Evolutionary conservation across 192 early-diverging fungal species (phyloP).

Genomic region (Entomortierella lignicola): DNA sequence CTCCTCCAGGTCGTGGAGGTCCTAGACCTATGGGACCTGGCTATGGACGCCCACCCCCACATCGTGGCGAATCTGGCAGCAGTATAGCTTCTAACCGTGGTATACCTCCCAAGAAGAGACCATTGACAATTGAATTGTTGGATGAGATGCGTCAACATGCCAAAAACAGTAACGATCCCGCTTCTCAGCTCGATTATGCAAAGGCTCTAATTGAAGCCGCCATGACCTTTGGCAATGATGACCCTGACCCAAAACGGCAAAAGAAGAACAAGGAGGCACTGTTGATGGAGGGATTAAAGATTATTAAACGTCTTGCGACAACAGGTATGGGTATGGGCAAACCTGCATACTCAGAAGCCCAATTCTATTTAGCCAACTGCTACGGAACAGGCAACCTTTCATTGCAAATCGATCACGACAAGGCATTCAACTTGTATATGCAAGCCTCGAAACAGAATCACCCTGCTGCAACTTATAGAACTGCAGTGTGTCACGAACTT

Average conservation of each 20-base stretch:
- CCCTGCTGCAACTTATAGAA: constrained; percentile 91
- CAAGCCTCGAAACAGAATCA: constrained; percentile 95
- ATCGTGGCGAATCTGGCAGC: constrained; percentile 36
- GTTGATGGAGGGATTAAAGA: constrained; percentile 83
- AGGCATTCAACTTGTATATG: constrained; percentile 91
- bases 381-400: constrained; percentile 88
- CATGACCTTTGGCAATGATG: constrained; percentile 70
- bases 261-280: constrained; percentile 81
- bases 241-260: constrained; percentile 72
- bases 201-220: constrained; percentile 87
- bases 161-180: constrained; percentile 72
- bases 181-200: constrained; percentile 85
- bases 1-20: constrained; percentile 6
- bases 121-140: constrained; percentile 34
- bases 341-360: constrained; percentile 85
- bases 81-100: constrained; percentile 8
- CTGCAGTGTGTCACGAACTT: constrained; percentile 95
- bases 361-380: constrained; percentile 91
- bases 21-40: constrained; percentile 1
- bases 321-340: constrained; percentile 75
- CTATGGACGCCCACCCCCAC: not conserved
- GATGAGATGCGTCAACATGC: constrained; percentile 60
- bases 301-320: constrained; percentile 87
- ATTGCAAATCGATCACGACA: constrained; percentile 83
- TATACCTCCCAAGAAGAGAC: constrained; percentile 23